Evolutionary conservation across 345 rosid species (phyloP), one percentile per base, ranked within the genome.

Genomic region (Arabidopsis suecica): DNA sequence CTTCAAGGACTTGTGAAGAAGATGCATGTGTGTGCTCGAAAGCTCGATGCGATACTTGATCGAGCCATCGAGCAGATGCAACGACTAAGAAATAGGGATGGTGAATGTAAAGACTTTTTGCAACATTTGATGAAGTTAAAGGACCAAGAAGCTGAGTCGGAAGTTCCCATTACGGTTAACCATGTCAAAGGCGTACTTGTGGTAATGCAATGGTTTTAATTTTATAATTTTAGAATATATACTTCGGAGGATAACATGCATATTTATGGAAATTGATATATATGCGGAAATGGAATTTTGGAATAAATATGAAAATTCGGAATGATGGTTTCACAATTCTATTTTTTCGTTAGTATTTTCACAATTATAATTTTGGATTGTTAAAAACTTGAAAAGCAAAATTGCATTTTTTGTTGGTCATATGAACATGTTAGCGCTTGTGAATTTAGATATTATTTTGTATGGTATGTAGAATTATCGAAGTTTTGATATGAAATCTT

Each of bases 131-230:
- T 82, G 60, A 48, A 78, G 60, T 64, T 77, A 1, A 73, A 69
- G 28, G 83, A 83, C 25, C 82, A 59, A 41, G 88, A 82, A 76
- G 42, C 55, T 23, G 80, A 83, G 64, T 71, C 83, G 3, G 82
- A 84, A 2, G 65, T 87, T 33, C 80, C 89, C 8, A 68, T 75
- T 44, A 78, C 64, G 18, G 60, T 53, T 60, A 61, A 76, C 45
- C 79, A 82, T 37, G 53, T 86, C 81, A 87, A 86, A 81, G 88
- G 89, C 33, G 47, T 89, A 67, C 87, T 89, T 23, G 49, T 67
- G 89, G 91, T 87, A n/a, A n/a, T n/a, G n/a, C n/a, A 76, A 44
- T 9, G 2, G 0, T 61, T 18, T 69, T 2, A 68, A 0, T 22
- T n/a, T 67, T 42, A 13, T 6, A 41, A 9, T 1, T 50, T 33